A percentile compares a stretch with the other conserved stretches of the same genome.
Evolutionary conservation across 2,329 filamentous ascomycete species (phyloP).

Genomic region (Diaporthe sp.): DNA sequence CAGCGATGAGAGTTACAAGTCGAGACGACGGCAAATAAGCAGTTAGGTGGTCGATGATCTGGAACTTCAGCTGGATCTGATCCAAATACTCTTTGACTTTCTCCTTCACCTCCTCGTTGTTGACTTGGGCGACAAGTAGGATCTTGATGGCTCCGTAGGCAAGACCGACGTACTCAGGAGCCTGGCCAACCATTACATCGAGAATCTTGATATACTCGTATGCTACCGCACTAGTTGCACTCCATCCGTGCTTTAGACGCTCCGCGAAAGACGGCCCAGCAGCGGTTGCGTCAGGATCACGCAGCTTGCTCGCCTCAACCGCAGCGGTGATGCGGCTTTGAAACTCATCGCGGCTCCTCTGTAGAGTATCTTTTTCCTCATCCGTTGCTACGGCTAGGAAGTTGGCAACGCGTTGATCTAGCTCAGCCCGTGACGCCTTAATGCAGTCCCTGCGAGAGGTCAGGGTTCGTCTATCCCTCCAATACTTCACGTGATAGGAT

Average conservation of each 20-base stretch:
- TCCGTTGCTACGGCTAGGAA: neutral
- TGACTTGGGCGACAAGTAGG: constrained; percentile 25
- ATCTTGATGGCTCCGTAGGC: constrained; percentile 29
- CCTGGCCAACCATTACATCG: constrained; percentile 25
- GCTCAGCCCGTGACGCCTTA: neutral
- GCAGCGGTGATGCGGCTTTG: neutral
- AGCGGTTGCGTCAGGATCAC: neutral
- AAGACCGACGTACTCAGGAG: constrained; percentile 6
- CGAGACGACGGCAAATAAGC: no score
- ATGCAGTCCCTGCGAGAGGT: neutral
- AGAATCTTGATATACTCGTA: constrained; percentile 17
- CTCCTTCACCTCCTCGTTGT: constrained; percentile 4
- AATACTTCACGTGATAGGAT: neutral
- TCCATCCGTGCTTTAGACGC: neutral
- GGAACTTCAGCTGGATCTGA: no score
- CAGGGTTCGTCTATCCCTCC: neutral
- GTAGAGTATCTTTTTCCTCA: neutral
- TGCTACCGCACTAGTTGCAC: neutral
- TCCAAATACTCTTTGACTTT: no score
- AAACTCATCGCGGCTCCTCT: neutral
- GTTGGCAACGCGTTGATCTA: neutral
- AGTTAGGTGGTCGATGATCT: no score
- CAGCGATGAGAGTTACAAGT: no score
- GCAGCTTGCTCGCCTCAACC: neutral
- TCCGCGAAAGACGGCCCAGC: neutral